Evolutionary conservation across 2,329 filamentous ascomycete genomes (phyloP).

Genomic region (Colletotrichum sp.): DNA sequence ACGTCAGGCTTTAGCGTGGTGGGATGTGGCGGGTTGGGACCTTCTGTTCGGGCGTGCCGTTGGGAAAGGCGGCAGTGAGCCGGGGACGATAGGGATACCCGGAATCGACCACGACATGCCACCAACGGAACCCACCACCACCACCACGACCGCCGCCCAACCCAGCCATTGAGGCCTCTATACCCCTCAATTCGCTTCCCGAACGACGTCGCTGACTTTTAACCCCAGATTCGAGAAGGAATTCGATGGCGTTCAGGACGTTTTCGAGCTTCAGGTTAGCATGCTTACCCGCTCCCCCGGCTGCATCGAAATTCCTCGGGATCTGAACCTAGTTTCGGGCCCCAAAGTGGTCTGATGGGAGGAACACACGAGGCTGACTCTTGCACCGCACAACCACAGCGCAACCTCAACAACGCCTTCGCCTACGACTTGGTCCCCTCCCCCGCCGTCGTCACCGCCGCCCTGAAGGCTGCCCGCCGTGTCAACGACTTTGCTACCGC

Average conservation of each 20-base stretch:
- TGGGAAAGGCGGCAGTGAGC: neutral
- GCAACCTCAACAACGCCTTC: constrained; percentile 99
- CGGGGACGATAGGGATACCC: constrained; percentile 13
- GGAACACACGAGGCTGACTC: constrained; percentile 11
- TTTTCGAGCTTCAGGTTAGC: constrained; percentile 98
- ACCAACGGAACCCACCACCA: neutral
- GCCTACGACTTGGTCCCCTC: constrained; percentile 99
- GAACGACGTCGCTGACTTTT: constrained; percentile 4
- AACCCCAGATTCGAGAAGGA: constrained; percentile 93
- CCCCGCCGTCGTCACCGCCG: constrained; percentile 86
- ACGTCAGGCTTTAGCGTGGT: neutral
- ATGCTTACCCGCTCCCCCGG: neutral
- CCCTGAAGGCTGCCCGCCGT: constrained; percentile 89
- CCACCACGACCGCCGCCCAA: neutral
- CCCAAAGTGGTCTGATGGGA: constrained; percentile 25
- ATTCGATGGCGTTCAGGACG: constrained; percentile 96
- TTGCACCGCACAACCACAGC: constrained; percentile 43
- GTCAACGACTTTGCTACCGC: constrained; percentile 99
- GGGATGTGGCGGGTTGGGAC: neutral
- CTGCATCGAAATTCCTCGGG: neutral
- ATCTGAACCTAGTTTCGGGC: constrained; percentile 7
- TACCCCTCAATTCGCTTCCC: neutral
- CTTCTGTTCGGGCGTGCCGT: neutral
- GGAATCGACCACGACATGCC: neutral
- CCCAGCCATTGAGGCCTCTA: constrained; percentile 8